Evolutionary conservation across 257 asterid species (phyloP).

Genomic region (Jaltomata sinuosa): DNA sequence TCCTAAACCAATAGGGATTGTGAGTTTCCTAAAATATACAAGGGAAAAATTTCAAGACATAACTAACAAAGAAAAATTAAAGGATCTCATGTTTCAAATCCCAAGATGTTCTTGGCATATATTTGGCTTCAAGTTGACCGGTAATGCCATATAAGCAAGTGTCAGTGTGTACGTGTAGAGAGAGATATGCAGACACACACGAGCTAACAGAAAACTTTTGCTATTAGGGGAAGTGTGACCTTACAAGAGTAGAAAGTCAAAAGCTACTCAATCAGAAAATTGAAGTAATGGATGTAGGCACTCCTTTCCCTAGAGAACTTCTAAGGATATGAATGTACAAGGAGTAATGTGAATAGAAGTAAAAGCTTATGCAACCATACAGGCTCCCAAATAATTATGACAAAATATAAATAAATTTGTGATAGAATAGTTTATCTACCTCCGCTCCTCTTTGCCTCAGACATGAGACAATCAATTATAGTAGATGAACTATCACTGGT

Average conservation of each 20-base stretch:
- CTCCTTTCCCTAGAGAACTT: not conserved
- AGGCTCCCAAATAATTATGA: not conserved
- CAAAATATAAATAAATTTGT: not conserved
- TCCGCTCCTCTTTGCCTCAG: slow-evolving; percentile 76
- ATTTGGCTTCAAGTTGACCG: not conserved
- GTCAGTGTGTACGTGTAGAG: not conserved
- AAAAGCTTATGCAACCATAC: not conserved
- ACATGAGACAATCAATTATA: slow-evolving; percentile 69
- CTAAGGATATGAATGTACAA: not conserved
- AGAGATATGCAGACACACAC: not conserved
- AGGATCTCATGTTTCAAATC: not conserved
- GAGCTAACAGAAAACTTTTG: not conserved
- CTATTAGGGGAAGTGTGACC: not conserved
- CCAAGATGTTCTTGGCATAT: not conserved
- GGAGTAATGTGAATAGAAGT: not conserved
- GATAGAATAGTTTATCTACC: slow-evolving; percentile 34
- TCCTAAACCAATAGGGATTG: too few species aligned
- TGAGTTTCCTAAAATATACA: too few species aligned
- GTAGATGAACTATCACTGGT: slow-evolving; percentile 76
- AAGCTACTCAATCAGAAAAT: not conserved
- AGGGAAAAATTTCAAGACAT: too few species aligned
- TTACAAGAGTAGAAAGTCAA: not conserved
- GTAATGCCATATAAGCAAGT: not conserved
- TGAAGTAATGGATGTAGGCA: not conserved
- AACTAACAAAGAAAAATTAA: too few species aligned